These are phyloP conservation scores for Sarocladiaceae sp. DNA, from an alignment of 2,329 filamentous ascomycete genomes.

Conservation along the genomic window DNA sequence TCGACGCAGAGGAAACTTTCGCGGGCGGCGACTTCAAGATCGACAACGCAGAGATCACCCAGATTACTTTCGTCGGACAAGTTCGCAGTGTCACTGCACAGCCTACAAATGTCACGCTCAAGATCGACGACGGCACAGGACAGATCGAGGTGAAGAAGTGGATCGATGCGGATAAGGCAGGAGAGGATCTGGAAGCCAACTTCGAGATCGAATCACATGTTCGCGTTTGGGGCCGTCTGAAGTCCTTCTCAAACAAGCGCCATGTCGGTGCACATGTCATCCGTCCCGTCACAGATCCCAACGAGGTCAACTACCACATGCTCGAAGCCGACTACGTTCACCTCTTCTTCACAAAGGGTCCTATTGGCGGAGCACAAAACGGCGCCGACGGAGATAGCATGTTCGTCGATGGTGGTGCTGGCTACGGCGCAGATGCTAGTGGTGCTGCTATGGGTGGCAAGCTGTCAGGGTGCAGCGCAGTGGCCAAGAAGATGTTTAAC, in stretches of 20 bases:
- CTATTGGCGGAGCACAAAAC: constrained; percentile 36
- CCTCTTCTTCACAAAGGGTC: constrained; percentile 73
- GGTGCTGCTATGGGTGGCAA: constrained; percentile 36
- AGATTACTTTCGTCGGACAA: constrained; percentile 82
- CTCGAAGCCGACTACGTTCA: constrained; percentile 89
- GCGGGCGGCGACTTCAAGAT: constrained; percentile 74
- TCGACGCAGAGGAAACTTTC: constrained; percentile 75
- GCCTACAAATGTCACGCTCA: constrained; percentile 87
- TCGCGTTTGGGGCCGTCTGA: constrained; percentile 80
- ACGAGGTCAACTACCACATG: constrained; percentile 90
- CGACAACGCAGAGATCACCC: constrained; percentile 68
- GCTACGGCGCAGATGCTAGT: constrained; percentile 30
- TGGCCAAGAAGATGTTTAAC: constrained; percentile 67
- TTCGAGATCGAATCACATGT: constrained; percentile 75
- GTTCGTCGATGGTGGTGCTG: constrained; percentile 50
- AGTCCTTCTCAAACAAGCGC: constrained; percentile 77
- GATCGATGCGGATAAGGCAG: constrained; percentile 61
- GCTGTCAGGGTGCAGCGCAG: constrained; percentile 44
- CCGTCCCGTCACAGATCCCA: constrained; percentile 72
- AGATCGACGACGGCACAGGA: constrained; percentile 91
- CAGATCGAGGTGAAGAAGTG: constrained; percentile 88
- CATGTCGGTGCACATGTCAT: constrained; percentile 79
- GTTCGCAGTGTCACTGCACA: constrained; percentile 83
- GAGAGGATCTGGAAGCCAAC: constrained; percentile 34
- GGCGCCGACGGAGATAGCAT: constrained; percentile 45